Conservation (phyloP, 1,284 basidiomycete genomes). For the Porogramme epimiltina region DNA sequence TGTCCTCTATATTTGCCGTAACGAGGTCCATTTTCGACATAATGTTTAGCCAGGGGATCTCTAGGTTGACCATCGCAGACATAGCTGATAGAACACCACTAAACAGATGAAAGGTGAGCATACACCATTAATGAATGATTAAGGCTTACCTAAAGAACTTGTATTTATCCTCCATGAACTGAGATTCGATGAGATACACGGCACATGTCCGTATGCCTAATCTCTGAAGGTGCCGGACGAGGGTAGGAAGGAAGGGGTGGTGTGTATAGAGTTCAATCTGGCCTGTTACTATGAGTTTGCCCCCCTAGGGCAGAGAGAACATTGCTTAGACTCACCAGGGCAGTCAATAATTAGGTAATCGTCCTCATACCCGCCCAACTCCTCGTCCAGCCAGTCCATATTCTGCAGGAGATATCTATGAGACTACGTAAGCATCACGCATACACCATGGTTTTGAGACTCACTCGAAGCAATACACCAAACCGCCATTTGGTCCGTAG, state of each 20-base stretch:
- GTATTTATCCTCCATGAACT: constrained; percentile 98
- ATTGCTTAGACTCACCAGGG: constrained; percentile 85
- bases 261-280: constrained; percentile 99
- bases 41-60: constrained; percentile 95
- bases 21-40: constrained; percentile 99
- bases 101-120: background rate
- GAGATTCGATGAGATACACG: constrained; percentile 93
- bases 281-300: constrained; percentile 48
- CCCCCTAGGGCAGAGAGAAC: constrained; percentile 13
- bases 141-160: constrained; percentile 95
- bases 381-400: constrained; percentile 99
- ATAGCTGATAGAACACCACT: constrained; percentile 98
- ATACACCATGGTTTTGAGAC: background rate
- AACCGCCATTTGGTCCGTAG: constrained; percentile 95
- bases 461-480: constrained; percentile 99
- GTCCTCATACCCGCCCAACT: constrained; percentile 92
- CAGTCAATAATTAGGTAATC: constrained; percentile 99
- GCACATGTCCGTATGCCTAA: constrained; percentile 81
- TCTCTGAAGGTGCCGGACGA: constrained; percentile 73
- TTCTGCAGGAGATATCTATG: constrained; percentile 92
- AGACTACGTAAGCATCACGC: constrained; percentile 39
- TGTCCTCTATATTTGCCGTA: constrained; percentile 61
- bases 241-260: constrained; percentile 91
- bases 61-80: constrained; percentile 98
- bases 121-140: background rate